These are phyloP conservation scores for Flaveria robusta DNA, from an alignment of 129 eudicot species.

Conservation along the genomic window DNA sequence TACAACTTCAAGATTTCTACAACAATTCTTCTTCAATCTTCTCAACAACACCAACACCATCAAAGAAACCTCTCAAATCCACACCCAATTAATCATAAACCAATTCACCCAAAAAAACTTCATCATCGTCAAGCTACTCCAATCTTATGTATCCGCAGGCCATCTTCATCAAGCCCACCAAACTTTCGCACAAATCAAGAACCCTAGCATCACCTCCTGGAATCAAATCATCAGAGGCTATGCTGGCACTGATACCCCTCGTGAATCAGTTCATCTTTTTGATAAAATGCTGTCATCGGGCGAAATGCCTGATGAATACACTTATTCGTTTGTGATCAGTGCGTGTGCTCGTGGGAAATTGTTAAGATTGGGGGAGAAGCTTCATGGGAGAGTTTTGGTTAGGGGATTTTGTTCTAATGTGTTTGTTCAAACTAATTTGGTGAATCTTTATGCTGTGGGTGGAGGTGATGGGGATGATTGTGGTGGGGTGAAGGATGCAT, in stretches of 20 bases:
- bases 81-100: conserved; percentile 55
- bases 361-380: conserved; percentile 51
- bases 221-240: conserved; percentile 66
- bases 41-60: conserved; percentile 44
- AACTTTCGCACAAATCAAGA: conserved; percentile 43
- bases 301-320: conserved; percentile 51
- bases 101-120: conserved; percentile 46
- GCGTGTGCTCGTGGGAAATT: conserved; percentile 56
- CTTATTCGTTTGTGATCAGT: conserved; percentile 47
- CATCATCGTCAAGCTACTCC: conserved; percentile 53
- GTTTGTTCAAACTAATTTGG: conserved; percentile 55
- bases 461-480: conserved; percentile 25
- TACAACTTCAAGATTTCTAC: conserved; percentile 36
- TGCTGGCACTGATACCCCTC: conserved; percentile 31
- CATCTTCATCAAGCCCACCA: conserved; percentile 42
- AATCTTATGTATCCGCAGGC: conserved; percentile 40
- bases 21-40: conserved; percentile 52
- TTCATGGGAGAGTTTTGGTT: conserved; percentile 62
- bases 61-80: conserved; percentile 50
- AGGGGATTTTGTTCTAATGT: conserved; percentile 55
- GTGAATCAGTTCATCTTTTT: conserved; percentile 40
- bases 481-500: conserved; percentile 35
- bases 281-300: conserved; percentile 40
- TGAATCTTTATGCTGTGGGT: conserved; percentile 49
- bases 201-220: conserved; percentile 66